Base-by-base conservation (phyloP, 2,329 filamentous ascomycete genomes). In the Ramularia endophylla region DNA sequence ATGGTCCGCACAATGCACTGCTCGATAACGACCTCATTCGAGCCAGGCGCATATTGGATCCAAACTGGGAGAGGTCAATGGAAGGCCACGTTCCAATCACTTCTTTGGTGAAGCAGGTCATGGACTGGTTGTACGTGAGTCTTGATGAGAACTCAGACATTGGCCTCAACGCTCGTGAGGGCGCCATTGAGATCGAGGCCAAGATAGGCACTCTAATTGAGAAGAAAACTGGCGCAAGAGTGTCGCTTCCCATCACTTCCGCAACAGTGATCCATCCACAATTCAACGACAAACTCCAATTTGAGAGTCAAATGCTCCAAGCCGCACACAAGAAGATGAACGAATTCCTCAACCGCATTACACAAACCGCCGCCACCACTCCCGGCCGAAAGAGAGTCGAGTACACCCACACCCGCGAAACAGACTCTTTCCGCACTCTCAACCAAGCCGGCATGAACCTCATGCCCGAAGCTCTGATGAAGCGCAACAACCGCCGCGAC, bases 161-260 rank as follows among this genome's bases (percentile, higher is more conserved):
- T 38, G 70, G 68, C 8, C 72, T 81, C 1, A 66, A 73, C 41
- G 68, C 72, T 8, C 73, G 77, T 12, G 80, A 79, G 5, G 82
- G 88, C 11, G 77, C 87, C 46, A 81, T 95, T 39, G 92, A 98
- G 65, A 85, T 98, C 40, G 92, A 98, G 67, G 92, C 88, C 8
- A 97, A 97, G 64, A 72, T 97, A 35, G 92, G 92, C 13, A 83
- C 80, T 18, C 73, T 97, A 11, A 77, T 90, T 43, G 81, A 87
- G 61, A 80, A 79, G 58, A 77, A 82, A 46, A 85, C 79, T 5
- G 78, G 83, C 42, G 72, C 81, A 34, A 76, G 87, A n/a, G 68
- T 89, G 18, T 68, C 75, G 8, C 65, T 89, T 8, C 78, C 79
- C 5, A 73, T 92, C 4, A 64, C 74, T 16, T 82, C 85, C 1